phyloP scores from a whole-genome alignment of 2,329 filamentous ascomycete genomes.

The Xylariaceae sp. region DNA sequence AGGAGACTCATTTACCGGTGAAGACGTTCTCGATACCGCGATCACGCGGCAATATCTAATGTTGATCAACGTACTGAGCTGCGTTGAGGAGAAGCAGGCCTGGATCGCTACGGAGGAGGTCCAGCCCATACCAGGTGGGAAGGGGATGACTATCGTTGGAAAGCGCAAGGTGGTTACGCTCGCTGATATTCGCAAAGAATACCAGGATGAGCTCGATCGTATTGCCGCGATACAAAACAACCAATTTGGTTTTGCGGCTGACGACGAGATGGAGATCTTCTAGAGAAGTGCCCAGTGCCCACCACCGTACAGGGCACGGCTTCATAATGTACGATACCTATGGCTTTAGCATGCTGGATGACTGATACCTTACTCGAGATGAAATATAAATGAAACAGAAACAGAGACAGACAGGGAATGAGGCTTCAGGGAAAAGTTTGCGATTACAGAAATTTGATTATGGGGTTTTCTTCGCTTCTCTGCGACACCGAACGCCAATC shows the following conservation, averaged over 20 bases:
- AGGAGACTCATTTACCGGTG: conserved; percentile 49
- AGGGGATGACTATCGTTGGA: conserved; percentile 23
- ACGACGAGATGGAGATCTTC: conserved; percentile 51
- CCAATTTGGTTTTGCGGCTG: conserved; percentile 69
- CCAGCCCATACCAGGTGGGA: conserved; percentile 28
- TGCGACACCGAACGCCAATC: conserved; percentile 28
- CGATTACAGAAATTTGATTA: conserved; percentile 15
- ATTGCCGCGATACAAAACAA: conserved; percentile 84
- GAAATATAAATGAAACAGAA: conserved; percentile 4
- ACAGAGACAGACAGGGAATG: conserved; percentile 13
- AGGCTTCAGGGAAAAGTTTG: conserved; percentile 3
- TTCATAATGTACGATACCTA: conserved; percentile 23
- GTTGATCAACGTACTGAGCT: conserved; percentile 87
- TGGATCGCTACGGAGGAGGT: conserved; percentile 63
- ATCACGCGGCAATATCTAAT: conserved; percentile 76
- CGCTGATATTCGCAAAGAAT: conserved; percentile 80
- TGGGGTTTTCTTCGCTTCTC: conserved; percentile 15
- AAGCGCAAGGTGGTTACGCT: conserved; percentile 79
- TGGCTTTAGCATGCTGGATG: conserved; percentile 21
- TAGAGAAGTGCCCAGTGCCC: conserved; percentile 21
- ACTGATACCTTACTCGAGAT: conserved; percentile 25
- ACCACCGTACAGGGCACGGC: conserved; percentile 1
- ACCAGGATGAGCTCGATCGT: conserved; percentile 83
- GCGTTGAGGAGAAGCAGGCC: conserved; percentile 70
- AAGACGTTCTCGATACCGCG: conserved; percentile 56